Evolutionary conservation across 768 basidiomycete species (phyloP).

Genomic region (Panus rudis): DNA sequence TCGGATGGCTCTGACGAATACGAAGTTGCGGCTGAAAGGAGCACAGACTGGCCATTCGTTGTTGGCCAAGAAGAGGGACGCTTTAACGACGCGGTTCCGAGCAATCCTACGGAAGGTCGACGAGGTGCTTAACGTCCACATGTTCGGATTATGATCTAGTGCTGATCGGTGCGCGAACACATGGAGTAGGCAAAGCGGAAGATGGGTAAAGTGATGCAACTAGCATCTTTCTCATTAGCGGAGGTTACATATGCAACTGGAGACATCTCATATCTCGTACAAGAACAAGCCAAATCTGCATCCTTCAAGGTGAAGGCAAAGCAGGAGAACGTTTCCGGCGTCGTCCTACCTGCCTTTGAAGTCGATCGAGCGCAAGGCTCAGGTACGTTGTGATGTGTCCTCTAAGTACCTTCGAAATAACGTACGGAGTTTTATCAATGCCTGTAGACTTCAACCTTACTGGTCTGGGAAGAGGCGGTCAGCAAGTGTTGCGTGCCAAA

Average conservation of each 20-base stretch:
- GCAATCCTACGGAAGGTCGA: conserved; percentile 96
- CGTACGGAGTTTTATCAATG: background rate
- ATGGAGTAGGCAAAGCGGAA: conserved; percentile 82
- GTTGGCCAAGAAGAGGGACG: conserved; percentile 97
- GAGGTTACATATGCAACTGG: conserved; percentile 98
- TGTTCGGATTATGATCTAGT: background rate
- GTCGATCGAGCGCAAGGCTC: conserved; percentile 80
- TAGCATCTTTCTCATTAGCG: conserved; percentile 97
- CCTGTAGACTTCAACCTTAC: conserved; percentile 88
- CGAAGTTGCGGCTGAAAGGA: conserved; percentile 81
- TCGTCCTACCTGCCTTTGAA: conserved; percentile 92
- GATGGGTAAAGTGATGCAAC: conserved; percentile 98
- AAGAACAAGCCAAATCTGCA: conserved; percentile 89
- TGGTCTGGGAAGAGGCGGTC: conserved; percentile 93
- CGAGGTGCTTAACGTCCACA: conserved; percentile 53
- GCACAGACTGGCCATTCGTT: conserved; percentile 94
- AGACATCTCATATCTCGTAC: conserved; percentile 96
- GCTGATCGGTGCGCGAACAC: background rate
- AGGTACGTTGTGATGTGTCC: conserved; percentile 37
- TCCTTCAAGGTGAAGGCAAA: conserved; percentile 90
- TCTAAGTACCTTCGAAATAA: background rate
- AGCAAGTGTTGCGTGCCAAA: conserved; percentile 90
- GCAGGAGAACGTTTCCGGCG: conserved; percentile 98
- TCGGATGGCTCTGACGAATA: conserved; percentile 94
- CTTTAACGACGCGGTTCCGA: conserved; percentile 89